Evolutionary conservation across 768 basidiomycete species (phyloP), one percentile per base, ranked within the genome.

Genomic region (Boletus rubescentipes): DNA sequence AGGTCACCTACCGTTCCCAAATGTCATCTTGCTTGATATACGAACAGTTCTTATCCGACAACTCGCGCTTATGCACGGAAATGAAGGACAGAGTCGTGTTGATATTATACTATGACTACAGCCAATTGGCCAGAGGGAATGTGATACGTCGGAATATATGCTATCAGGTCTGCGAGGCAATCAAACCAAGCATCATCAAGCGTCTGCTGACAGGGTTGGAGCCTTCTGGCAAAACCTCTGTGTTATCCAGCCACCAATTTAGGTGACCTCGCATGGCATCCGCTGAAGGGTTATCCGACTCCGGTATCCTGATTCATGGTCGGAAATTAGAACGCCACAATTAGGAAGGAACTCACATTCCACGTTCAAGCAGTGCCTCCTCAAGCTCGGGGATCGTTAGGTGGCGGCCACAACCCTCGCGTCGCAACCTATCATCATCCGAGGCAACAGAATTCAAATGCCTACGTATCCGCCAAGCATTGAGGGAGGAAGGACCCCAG

Each of bases 281-380:
- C n/a, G 65, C 67, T 26, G 73, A 67, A 9, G 77, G 62, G 7
- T 64, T 73, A 10, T 72, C 72, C 10, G 55, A 51, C 42, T 65
- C 63, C 23, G 67, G 61, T 55, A 68, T 65, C 65, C 77, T 75
- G 23, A 77, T 76, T 79, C 51, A 50, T 10, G 18, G 20, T 58
- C 38, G 53, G 45, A 10, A 15, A 15, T 38, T 9, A 12, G n/a
- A 16, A 42, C 15, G 20, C 15, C 34, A 21, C 8, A 23, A 30
- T 32, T 32, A 46, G 34, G 35, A 14, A 20, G 42, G 9, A 20
- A 41, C 88, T 66, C 66, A 92, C 91, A 91, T 77, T 62, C 87
- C 91, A 54, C 91, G 84, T 67, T 91, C 90, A 54, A 80, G 74
- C 14, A 93, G 75, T 4, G 88, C 86, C 51, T 88, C 81, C 29